Base-by-base conservation (phyloP, 1,284 basidiomycete genomes). In the Boletus smithii region DNA sequence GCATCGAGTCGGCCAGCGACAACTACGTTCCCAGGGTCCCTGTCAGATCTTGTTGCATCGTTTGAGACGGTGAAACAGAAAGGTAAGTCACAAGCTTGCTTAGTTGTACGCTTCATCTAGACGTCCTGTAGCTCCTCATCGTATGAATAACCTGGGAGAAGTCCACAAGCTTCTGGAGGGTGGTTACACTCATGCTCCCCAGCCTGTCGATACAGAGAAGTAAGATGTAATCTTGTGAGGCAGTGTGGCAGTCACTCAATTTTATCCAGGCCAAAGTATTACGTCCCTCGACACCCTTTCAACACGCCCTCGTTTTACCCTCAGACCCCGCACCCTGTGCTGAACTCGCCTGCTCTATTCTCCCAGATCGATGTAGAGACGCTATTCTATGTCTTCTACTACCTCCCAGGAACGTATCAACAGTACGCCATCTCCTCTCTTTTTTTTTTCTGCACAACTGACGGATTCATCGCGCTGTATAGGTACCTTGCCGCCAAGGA, bases 311-410 rank as follows among this genome's bases (percentile, higher is more conserved):
- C 82, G 17, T 97, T 97, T 71, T 99, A 99, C 69, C 95, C 97
- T 33, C 97, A 99, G 68, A 69, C 83, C 45, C 91, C 91, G 9
- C 80, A 88, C 56, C 79, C 86, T 18, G 75, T 91, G 42, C 77
- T 99, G 48, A 92, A 84, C 64, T 90, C 93, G 49, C 82, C 93
- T 43, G 83, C 80, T 23, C 80, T 98, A 45, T 98, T 97, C 69
- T 77, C 87, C 46, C 91, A 95, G 66, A 80, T 99, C 54, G 97
- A 99, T 58, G 87, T 97, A 34, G 97, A 99, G 72, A 98, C 95
- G 30, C 74, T 99, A 17, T 99, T 99, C 73, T 99, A 95, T 73
- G 91, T 99, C 65, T 99, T 99, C 73, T 99, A 99, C 74, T 99
- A 93, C 73, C 83, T 92, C 53, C 92, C 94, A 18, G 92, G 94